Percentiles rank a stretch among this genome's conserved stretches.
phyloP scores from a whole-genome alignment of 192 early-diverging fungal species.

The Umbelopsis sp. region DNA sequence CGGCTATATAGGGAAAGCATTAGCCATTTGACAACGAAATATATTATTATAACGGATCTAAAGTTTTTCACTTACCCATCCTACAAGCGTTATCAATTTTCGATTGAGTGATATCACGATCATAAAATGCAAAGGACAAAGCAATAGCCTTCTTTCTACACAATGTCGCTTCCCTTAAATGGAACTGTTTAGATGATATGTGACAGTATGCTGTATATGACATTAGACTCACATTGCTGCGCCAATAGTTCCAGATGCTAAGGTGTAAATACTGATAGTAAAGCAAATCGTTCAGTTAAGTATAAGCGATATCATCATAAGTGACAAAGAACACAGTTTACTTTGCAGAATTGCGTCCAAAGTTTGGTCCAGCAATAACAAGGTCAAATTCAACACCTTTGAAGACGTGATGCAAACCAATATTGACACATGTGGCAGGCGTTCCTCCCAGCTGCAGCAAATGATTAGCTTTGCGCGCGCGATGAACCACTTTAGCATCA shows the following conservation, averaged over 20 bases:
- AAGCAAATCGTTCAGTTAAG: background rate
- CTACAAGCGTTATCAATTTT: slow-evolving; percentile 31
- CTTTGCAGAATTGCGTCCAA: slow-evolving; percentile 43
- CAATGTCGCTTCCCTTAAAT: slow-evolving; percentile 39
- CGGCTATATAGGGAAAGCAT: slow-evolving; percentile 17
- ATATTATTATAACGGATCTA: background rate
- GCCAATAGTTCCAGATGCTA: slow-evolving; percentile 51
- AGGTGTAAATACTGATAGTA: slow-evolving; percentile 31
- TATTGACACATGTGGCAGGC: slow-evolving; percentile 50
- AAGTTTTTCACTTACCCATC: slow-evolving; percentile 23
- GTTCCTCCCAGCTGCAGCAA: slow-evolving; percentile 32
- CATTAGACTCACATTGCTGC: slow-evolving; percentile 36
- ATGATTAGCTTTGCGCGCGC: background rate
- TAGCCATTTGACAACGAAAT: background rate
- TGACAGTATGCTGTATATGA: background rate
- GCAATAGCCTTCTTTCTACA: slow-evolving; percentile 43
- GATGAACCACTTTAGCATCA: background rate
- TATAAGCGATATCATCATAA: background rate
- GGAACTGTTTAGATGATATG: background rate
- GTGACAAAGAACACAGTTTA: background rate
- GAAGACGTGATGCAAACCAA: slow-evolving; percentile 43
- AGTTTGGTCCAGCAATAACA: slow-evolving; percentile 47
- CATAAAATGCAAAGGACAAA: slow-evolving; percentile 43
- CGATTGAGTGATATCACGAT: background rate
- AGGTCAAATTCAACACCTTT: slow-evolving; percentile 43